phyloP scores from a whole-genome alignment of 345 rosid genomes.

The Camelina laxa region DNA sequence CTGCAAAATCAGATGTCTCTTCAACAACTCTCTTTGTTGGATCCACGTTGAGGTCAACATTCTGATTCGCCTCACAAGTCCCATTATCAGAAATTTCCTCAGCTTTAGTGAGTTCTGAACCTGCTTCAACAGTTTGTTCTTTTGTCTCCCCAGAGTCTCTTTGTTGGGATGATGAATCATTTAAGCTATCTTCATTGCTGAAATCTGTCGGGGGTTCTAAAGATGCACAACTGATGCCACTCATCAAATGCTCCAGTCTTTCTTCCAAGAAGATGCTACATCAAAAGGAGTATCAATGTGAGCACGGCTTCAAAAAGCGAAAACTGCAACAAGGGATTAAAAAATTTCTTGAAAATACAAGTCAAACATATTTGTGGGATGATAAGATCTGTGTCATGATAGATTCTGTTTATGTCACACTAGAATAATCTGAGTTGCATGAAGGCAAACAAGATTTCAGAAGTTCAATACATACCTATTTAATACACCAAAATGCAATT shows the following conservation, averaged over 20 bases:
- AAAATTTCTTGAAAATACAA: conserved; percentile 11
- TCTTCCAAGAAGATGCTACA: conserved; percentile 87
- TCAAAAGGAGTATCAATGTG: conserved; percentile 30
- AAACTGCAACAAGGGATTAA: neutral
- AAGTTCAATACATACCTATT: conserved; percentile 57
- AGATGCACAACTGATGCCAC: conserved; percentile 59
- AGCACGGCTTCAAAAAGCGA: conserved; percentile 21
- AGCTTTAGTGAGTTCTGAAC: conserved; percentile 48
- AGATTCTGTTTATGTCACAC: neutral
- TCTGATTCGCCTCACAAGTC: conserved; percentile 44
- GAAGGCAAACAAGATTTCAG: neutral
- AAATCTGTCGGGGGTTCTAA: conserved; percentile 49
- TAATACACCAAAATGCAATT: conserved; percentile 86
- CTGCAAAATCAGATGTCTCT: conserved; percentile 44
- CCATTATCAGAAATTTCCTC: conserved; percentile 45
- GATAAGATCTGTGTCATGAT: neutral
- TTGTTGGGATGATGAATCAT: conserved; percentile 39
- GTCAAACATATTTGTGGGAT: neutral
- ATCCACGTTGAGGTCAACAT: conserved; percentile 47
- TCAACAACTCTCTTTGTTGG: conserved; percentile 36
- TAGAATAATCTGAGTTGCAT: neutral
- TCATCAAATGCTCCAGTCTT: conserved; percentile 83
- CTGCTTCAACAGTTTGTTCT: conserved; percentile 41
- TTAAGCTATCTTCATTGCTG: conserved; percentile 47
- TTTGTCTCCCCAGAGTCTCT: conserved; percentile 41